These are phyloP conservation scores for Claviceps africana DNA, from an alignment of 2,329 filamentous ascomycete species.

Conservation along the genomic window DNA sequence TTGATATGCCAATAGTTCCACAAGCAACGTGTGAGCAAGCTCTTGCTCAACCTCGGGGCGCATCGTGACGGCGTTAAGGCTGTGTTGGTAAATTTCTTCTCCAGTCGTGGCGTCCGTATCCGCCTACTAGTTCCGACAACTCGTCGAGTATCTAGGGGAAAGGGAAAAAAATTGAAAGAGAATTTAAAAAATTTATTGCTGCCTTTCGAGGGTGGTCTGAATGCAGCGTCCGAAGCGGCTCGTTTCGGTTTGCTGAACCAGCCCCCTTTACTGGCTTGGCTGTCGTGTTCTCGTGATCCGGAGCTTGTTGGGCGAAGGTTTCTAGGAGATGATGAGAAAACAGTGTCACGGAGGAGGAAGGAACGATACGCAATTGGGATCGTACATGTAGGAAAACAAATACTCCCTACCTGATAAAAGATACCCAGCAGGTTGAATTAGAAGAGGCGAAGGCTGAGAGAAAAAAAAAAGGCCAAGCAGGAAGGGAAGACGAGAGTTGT, in stretches of 20 bases:
- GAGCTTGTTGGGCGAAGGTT: constrained; percentile 9
- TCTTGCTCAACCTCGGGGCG: constrained; percentile 98
- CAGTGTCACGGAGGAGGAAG: constrained; percentile 5
- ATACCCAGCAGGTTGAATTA: constrained; percentile 5
- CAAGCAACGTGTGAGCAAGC: constrained; percentile 92
- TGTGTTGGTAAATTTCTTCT: neutral
- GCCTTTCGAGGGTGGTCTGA: neutral
- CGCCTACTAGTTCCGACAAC: neutral
- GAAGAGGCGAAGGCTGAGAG: neutral
- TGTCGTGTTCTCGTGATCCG: constrained; percentile 1
- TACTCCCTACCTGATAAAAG: constrained; percentile 14
- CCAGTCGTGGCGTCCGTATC: neutral
- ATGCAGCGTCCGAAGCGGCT: neutral
- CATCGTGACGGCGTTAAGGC: constrained; percentile 45
- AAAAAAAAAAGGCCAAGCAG: neutral
- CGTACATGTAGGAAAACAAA: constrained; percentile 9
- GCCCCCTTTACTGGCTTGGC: neutral
- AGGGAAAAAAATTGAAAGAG: neutral
- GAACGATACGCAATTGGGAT: constrained; percentile 4
- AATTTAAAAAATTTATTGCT: neutral
- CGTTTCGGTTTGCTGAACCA: neutral
- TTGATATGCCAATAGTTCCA: constrained; percentile 97
- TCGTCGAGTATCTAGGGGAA: neutral
- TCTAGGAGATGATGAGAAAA: constrained; percentile 7
- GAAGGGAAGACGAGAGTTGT: neutral